phyloP scores from a whole-genome alignment of 257 asterid species.

The Linaria vulgaris region DNA sequence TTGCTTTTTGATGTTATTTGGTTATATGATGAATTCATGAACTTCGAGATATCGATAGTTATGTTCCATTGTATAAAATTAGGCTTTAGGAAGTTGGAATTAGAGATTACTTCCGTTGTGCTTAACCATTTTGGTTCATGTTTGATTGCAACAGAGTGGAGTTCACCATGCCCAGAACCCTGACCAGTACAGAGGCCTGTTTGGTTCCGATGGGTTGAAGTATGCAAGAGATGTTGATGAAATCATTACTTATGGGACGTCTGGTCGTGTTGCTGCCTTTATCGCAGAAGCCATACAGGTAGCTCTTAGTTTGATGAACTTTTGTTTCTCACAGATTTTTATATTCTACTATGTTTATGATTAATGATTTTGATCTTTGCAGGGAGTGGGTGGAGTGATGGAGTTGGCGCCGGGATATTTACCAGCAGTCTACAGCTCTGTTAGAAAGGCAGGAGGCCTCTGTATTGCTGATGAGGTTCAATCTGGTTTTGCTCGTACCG shows the following conservation, averaged over 20 bases:
- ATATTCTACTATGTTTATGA: constrained; percentile 17
- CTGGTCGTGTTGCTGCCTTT: constrained; percentile 81
- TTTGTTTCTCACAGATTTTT: too few species aligned
- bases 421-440: constrained; percentile 67
- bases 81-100: not conserved
- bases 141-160: constrained; percentile 57
- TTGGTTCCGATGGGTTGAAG: constrained; percentile 79
- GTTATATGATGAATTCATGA: too few species aligned
- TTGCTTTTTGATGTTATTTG: too few species aligned
- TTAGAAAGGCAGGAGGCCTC: constrained; percentile 87
- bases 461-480: constrained; percentile 98
- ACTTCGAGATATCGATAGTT: not conserved
- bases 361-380: constrained; percentile 24
- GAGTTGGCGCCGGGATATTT: constrained; percentile 97
- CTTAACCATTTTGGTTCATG: too few species aligned
- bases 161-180: constrained; percentile 91
- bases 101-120: not conserved
- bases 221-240: constrained; percentile 92
- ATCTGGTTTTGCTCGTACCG: constrained; percentile 88
- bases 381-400: constrained; percentile 97
- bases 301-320: constrained; percentile 2
- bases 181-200: constrained; percentile 85
- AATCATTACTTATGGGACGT: constrained; percentile 79
- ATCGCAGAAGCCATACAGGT: constrained; percentile 95
- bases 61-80: not conserved